Conservation (phyloP, 192 early-diverging fungal species). For the Umbelopsis sp. region DNA sequence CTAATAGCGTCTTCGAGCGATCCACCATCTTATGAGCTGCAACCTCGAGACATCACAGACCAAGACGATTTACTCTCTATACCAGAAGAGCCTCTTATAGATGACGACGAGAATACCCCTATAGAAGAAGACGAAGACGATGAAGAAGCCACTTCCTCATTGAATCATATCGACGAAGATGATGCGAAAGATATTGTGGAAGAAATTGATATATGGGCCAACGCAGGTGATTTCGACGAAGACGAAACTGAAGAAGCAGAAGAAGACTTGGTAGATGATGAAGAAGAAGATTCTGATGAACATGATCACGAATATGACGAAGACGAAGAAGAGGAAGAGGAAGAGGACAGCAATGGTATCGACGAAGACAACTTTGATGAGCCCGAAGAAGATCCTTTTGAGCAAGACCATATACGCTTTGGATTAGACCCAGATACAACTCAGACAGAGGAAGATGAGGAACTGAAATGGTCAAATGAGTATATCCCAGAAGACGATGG, state of each 20-base stretch:
- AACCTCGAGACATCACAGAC: not conserved
- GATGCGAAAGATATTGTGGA: slow-evolving; percentile 20
- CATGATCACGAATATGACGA: slow-evolving; percentile 1
- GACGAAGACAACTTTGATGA: not conserved
- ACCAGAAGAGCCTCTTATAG: not conserved
- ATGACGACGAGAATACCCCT: slow-evolving; percentile 8
- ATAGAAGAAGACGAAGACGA: slow-evolving; percentile 6
- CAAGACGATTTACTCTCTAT: not conserved
- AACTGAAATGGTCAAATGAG: not conserved
- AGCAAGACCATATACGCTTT: not conserved
- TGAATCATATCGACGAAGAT: slow-evolving; percentile 9
- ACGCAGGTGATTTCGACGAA: not conserved
- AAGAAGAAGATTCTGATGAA: not conserved
- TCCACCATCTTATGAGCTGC: not conserved
- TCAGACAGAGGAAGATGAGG: not conserved
- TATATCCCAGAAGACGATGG: not conserved
- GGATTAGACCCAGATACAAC: not conserved
- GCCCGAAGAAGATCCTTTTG: not conserved
- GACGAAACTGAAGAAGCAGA: slow-evolving; percentile 6
- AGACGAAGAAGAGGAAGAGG: not conserved
- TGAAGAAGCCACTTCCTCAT: slow-evolving; percentile 17
- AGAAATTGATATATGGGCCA: slow-evolving; percentile 13
- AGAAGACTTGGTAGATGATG: slow-evolving; percentile 5
- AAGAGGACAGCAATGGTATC: not conserved
- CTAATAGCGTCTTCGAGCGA: not conserved